These are phyloP conservation scores for Chaetomium sp. DNA, from an alignment of 2,329 filamentous ascomycete species.

Conservation along the genomic window DNA sequence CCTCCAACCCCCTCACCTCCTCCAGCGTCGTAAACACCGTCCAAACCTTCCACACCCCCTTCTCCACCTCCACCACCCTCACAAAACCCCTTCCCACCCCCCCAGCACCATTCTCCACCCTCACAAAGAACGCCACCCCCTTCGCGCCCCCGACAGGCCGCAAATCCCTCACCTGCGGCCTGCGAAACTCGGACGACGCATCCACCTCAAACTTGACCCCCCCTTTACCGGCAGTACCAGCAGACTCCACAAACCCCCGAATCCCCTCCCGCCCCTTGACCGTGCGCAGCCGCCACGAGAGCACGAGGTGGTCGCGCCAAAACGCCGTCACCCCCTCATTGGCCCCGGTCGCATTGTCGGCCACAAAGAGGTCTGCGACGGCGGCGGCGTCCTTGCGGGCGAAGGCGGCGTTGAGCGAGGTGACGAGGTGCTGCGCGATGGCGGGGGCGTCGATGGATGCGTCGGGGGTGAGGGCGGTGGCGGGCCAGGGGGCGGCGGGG, in stretches of 20 bases:
- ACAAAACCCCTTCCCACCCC: slow-evolving; percentile 51
- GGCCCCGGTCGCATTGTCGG: slow-evolving; percentile 36
- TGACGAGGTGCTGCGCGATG: slow-evolving; percentile 43
- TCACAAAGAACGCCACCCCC: slow-evolving; percentile 55
- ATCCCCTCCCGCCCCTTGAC: slow-evolving; percentile 51
- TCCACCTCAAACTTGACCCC: slow-evolving; percentile 36
- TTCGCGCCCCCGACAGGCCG: slow-evolving; percentile 47
- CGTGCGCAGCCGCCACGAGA: slow-evolving; percentile 60
- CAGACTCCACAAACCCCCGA: slow-evolving; percentile 35
- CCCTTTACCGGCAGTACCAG: neutral
- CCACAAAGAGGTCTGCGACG: slow-evolving; percentile 49
- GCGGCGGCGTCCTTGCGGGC: slow-evolving; percentile 39
- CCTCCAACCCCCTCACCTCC: slow-evolving; percentile 49
- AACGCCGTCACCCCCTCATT: slow-evolving; percentile 37
- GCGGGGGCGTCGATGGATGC: slow-evolving; percentile 41
- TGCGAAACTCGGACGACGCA: slow-evolving; percentile 43
- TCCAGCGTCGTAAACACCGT: slow-evolving; percentile 55
- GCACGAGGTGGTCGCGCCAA: slow-evolving; percentile 60
- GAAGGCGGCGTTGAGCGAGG: slow-evolving; percentile 45
- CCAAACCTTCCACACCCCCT: slow-evolving; percentile 56
- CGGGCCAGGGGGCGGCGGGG: slow-evolving; percentile 47
- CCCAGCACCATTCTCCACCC: slow-evolving; percentile 49
- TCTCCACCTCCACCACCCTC: slow-evolving; percentile 45
- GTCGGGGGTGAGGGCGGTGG: slow-evolving; percentile 37
- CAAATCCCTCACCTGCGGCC: slow-evolving; percentile 46